Conservation (phyloP, 257 asterid species). For the Mentha longifolia region DNA sequence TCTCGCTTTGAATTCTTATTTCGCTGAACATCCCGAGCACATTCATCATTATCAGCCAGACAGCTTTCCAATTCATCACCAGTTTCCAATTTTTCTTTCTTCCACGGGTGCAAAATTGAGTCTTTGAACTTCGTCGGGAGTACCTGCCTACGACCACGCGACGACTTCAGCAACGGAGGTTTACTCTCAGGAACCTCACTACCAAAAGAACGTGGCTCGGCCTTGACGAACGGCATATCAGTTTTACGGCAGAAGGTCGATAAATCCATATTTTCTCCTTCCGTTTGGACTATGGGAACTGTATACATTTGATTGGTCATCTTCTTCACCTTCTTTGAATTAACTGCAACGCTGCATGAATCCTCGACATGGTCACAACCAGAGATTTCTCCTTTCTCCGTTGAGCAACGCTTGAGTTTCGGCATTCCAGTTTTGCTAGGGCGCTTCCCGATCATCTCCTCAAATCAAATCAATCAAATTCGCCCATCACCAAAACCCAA, state of each 20-base stretch:
- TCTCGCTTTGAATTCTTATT: constrained; percentile 53
- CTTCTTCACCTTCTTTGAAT: constrained; percentile 36
- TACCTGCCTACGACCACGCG: constrained; percentile 74
- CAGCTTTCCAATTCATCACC: constrained; percentile 34
- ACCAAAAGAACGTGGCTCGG: constrained; percentile 35
- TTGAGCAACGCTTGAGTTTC: constrained; percentile 67
- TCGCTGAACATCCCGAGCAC: constrained; percentile 28
- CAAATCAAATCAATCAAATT: constrained; percentile 29
- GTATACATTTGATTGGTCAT: constrained; percentile 34
- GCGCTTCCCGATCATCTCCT: constrained; percentile 47
- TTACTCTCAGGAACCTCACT: constrained; percentile 37
- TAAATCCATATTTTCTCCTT: constrained; percentile 42
- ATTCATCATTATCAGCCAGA: constrained; percentile 36
- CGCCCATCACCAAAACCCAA: constrained; percentile 25
- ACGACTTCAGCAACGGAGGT: constrained; percentile 72
- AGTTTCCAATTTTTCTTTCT: constrained; percentile 52
- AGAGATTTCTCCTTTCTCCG: constrained; percentile 42
- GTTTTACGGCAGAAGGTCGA: constrained; percentile 37
- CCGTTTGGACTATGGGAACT: constrained; percentile 59
- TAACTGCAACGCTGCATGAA: constrained; percentile 37
- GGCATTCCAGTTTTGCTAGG: constrained; percentile 57
- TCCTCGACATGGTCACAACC: constrained; percentile 38
- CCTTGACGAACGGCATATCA: constrained; percentile 34
- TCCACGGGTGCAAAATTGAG: constrained; percentile 71
- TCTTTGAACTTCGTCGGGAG: constrained; percentile 66